These are phyloP conservation scores for Zoysia matrella DNA, from an alignment of 202 grass and related monocot genomes.

Conservation along the genomic window DNA sequence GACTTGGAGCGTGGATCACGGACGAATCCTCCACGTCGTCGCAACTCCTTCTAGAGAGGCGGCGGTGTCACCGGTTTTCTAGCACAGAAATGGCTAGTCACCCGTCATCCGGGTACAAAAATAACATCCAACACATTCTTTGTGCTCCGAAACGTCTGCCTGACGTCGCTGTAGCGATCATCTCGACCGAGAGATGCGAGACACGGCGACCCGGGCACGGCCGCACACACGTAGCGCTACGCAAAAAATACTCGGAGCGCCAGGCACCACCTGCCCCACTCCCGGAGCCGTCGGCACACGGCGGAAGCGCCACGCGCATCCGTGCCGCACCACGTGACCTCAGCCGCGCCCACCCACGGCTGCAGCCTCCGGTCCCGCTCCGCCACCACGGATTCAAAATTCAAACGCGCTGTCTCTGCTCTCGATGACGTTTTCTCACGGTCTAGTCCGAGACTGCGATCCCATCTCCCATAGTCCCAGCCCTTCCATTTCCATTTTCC, in stretches of 20 bases:
- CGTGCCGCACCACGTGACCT: slow-evolving; percentile 33
- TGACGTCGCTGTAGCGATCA: not conserved
- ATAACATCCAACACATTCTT: not conserved
- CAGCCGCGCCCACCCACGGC: slow-evolving; percentile 14
- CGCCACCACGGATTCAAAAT: slow-evolving; percentile 45
- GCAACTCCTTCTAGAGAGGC: not conserved
- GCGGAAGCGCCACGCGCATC: slow-evolving; percentile 1
- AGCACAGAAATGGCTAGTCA: not conserved
- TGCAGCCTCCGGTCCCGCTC: not conserved
- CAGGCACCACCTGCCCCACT: not conserved
- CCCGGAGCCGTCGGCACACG: slow-evolving; percentile 21
- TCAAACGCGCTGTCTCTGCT: slow-evolving; percentile 11
- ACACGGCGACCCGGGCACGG: not conserved
- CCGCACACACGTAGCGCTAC: not conserved
- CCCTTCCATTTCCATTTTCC: too few species aligned
- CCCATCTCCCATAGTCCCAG: not conserved
- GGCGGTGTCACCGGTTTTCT: not conserved
- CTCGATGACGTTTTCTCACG: slow-evolving; percentile 8
- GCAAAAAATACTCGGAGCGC: not conserved
- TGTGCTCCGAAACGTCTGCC: not conserved
- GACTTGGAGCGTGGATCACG: not conserved
- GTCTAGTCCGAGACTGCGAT: not conserved
- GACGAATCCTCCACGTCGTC: not conserved
- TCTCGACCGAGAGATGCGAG: not conserved
- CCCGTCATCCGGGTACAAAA: not conserved